Evolutionary conservation across 495 filamentous ascomycete genomes (phyloP).

Genomic region (Talaromyces proteolyticus): DNA sequence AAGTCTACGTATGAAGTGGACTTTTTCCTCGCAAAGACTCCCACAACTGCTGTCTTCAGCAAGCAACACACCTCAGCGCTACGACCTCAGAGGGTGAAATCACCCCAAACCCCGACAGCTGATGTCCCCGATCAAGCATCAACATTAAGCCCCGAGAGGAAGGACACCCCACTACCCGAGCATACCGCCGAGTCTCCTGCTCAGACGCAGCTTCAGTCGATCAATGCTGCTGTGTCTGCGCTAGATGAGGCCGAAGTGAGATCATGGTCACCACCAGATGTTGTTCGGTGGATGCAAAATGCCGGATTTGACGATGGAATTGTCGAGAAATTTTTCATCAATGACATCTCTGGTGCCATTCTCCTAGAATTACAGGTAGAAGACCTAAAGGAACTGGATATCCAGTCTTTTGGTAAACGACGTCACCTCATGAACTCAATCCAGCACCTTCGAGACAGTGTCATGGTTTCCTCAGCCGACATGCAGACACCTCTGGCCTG

Average conservation of each 20-base stretch:
- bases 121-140: constrained; percentile 9
- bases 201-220: constrained; percentile 22
- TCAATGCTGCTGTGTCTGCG: constrained; percentile 38
- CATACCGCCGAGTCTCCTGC: constrained; percentile 20
- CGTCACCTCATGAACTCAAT: constrained; percentile 84
- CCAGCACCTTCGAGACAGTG: constrained; percentile 58
- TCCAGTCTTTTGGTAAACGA: constrained; percentile 88
- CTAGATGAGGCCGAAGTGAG: constrained; percentile 52
- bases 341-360: constrained; percentile 86
- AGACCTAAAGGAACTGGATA: constrained; percentile 89
- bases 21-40: constrained; percentile 60
- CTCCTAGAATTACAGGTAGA: constrained; percentile 82
- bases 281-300: constrained; percentile 73
- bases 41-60: constrained; percentile 29
- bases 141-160: constrained; percentile 11
- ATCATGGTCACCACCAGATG: constrained; percentile 66
- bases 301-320: constrained; percentile 63
- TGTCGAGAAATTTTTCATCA: constrained; percentile 76
- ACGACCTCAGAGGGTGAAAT: no score
- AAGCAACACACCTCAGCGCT: no score
- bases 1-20: constrained; percentile 46
- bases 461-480: constrained; percentile 23
- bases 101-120: constrained; percentile 59
- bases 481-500: constrained; percentile 2
- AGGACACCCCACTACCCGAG: constrained; percentile 4